Base-by-base conservation (phyloP, 306 rosid genomes). In the Castanea sativa region DNA sequence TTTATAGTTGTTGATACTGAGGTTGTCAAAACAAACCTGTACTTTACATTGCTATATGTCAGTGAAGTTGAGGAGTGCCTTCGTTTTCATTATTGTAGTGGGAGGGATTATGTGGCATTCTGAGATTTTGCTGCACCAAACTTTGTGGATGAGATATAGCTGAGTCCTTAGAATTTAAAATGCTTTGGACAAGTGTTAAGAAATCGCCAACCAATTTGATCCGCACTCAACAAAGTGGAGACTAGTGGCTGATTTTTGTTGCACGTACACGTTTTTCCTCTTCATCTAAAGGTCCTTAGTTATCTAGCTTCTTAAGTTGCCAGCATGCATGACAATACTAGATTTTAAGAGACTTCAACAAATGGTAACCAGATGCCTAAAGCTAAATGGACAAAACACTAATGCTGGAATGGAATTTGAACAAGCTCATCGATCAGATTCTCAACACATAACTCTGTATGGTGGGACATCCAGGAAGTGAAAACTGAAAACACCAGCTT, bases 191-290 rank as follows among this genome's bases (percentile, higher is more conserved):
- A 79, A 76, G 86, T 84, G 88, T 63, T 74, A 45, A 75, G 29
- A 35, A 20, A 70, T 25, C 61, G 72, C 73, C 67, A 61, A 74
- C 74, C 79, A 84, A 81, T 79, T 55, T 81, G 56, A 79, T 76
- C 60, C 30, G 79, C 88, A 87, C 86, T 87, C 33, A 76, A 63
- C 81, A 2, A 76, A 84, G 86, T 87, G 90, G 88, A 80, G 73
- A 5, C 70, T 70, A 75, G 76, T 79, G 65, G 69, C 25, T 74
- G 21, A 10, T 10, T 43, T 43, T 43, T 43, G 51, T 43, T 43
- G 51, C 51, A 7, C 27, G 27, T 25, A 25, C 51, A 10, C 3
- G 3, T 43, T 8, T 43, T 9, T 43, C 8, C 38, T 33, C 38
- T 33, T 33, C 5, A 33, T 33, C 5, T 33, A 33, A 33, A 33